Base-by-base conservation (phyloP, 2,329 filamentous ascomycete genomes). In the Sclerotiophoma versabilis region DNA sequence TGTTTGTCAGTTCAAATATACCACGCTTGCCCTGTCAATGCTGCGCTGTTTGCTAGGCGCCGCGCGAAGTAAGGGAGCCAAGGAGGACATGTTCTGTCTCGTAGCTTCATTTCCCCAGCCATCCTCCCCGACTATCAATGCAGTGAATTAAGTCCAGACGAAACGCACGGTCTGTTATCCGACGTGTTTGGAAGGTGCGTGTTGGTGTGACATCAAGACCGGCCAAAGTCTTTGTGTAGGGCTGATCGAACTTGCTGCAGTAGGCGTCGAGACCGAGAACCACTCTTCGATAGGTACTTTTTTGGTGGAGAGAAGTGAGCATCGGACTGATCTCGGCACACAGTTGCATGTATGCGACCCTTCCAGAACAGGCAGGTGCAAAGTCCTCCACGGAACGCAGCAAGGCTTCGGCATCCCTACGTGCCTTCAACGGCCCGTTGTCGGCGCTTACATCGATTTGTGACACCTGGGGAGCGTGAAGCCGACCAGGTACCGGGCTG, bases 341-440 rank as follows among this genome's bases (percentile, higher is more conserved):
- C n/a, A 27, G n/a, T 26, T 23, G n/a, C 38, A 26, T 17, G n/a
- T 41, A 44, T 49, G 51, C 51, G n/a, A 32, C 10, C 20, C 45
- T 44, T 54, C 51, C 51, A 4, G 12, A 49, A 44, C 17, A 49
- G 45, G 51, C 45, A 54, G 50, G 50, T 54, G 44, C 38, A 26
- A 22, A 14, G 30, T n/a, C 15, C 8, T 6, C 39, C 45, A 39
- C 51, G 33, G 51, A 43, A 19, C 10, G 15, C 29, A 39, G 25
- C 19, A 54, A 38, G 12, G 25, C 22, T 12, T 19, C 33, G 26
- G 23, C 22, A 33, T 36, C 26, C 27, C 33, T 44, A 26, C 11
- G 27, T 49, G 33, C 27, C 30, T 27, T 25, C 6, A 39, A 33
- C 27, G 33, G 33, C 20, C 33, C 44, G 15, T 26, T 30, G 6